Base-by-base conservation (phyloP, 2,329 filamentous ascomycete species). In the Torrubiellomyces zombiae region DNA sequence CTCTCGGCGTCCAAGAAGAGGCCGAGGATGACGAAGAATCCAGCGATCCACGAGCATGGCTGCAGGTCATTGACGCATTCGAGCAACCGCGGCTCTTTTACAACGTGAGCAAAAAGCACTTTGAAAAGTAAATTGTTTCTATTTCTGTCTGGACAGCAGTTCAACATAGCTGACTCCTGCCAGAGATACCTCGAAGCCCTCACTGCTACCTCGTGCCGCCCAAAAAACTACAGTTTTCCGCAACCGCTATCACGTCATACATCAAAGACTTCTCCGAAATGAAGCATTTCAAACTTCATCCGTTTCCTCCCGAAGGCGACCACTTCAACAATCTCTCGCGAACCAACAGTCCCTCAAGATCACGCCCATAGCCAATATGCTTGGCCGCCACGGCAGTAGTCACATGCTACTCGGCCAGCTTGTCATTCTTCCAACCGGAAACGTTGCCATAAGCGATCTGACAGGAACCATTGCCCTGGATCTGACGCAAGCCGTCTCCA, bases 181-280 rank as follows among this genome's bases (percentile, higher is more conserved):
- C 36, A 75, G 69, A 42, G 63, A 75, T 26, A 58, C 61, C 4
- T 60, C 63, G 9, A 71, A 71, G 35, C 67, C 78, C 9, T 75
- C 75, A 2, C 45, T 86, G 20, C 59, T 98, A 33, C 82, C 91
- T 0, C 58, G 68, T 7, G 72, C 82, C 10, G 68, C 73, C 5
- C 77, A 85, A 42, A 93, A 92, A 49, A 93, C 82, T 2, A 60
- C 71, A 3, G 58, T 89, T 21, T 94, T 94, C 52, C 71, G 83
- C 35, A 85, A 94, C 46, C 69, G 85, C 33, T 95, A 91, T 48
- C 78, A 93, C 39, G 67, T 95, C 27, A 76, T 95, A 25, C 79
- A 94, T 46, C 86, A 95, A 48, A 75, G 89, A 11, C 67, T 95
- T 11, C 66, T 95, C 20, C 75, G 89, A 24, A 94, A 94, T 44